These are phyloP conservation scores for Hypoxylon rickii DNA, from an alignment of 495 filamentous ascomycete species.

Conservation along the genomic window DNA sequence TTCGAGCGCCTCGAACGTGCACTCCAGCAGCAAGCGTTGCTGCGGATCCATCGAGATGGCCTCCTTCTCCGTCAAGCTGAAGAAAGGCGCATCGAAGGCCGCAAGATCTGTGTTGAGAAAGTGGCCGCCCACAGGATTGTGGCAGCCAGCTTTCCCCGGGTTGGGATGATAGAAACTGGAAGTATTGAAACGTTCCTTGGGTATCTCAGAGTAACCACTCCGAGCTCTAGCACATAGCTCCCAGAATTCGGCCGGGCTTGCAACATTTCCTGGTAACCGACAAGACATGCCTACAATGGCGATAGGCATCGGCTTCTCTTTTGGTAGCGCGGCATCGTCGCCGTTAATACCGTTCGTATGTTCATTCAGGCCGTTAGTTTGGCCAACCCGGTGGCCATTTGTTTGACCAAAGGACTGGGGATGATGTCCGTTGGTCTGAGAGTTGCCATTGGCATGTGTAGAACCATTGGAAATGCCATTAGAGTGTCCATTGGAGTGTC, in stretches of 20 bases:
- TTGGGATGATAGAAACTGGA: constrained; percentile 78
- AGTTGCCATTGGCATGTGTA: constrained; percentile 14
- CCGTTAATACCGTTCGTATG: constrained; percentile 19
- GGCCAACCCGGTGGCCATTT: constrained; percentile 13
- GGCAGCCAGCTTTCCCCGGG: constrained; percentile 71
- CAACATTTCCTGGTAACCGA: constrained; percentile 57
- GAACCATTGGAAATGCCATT: constrained; percentile 33
- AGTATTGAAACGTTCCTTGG: constrained; percentile 68
- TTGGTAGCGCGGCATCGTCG: constrained; percentile 3
- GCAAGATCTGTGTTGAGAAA: constrained; percentile 75
- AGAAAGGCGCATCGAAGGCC: constrained; percentile 83
- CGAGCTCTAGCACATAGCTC: constrained; percentile 64
- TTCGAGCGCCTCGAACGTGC: constrained; percentile 85
- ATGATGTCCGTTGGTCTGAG: constrained; percentile 17
- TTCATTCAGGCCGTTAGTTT: not conserved
- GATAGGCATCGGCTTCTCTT: constrained; percentile 48
- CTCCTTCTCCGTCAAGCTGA: constrained; percentile 74
- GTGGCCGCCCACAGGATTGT: constrained; percentile 76
- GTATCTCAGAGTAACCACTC: constrained; percentile 61
- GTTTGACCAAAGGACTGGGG: constrained; percentile 14
- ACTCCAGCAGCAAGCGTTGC: constrained; percentile 77
- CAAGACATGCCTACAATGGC: constrained; percentile 63
- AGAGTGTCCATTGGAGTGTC: not conserved
- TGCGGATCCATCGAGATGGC: constrained; percentile 84
- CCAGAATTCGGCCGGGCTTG: constrained; percentile 62